Evolutionary conservation across 129 eudicot species (phyloP).

Genomic region (Flaveria ramosissima): DNA sequence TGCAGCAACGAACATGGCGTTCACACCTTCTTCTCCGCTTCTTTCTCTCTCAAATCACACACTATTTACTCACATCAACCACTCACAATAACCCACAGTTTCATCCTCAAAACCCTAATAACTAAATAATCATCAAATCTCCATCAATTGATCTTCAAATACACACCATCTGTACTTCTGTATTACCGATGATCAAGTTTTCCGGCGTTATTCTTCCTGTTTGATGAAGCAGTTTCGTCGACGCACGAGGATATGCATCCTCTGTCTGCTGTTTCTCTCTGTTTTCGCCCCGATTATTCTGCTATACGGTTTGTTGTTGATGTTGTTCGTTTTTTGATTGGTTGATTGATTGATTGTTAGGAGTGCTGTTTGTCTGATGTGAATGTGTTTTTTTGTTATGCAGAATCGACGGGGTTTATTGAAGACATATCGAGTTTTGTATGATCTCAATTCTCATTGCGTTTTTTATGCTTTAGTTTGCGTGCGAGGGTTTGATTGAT

Average conservation of each 20-base stretch:
- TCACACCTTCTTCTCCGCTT: constrained; percentile 48
- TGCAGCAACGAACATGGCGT: constrained; percentile 51
- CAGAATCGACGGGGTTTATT: constrained; percentile 55
- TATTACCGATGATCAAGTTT: constrained; percentile 14
- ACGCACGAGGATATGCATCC: constrained; percentile 85
- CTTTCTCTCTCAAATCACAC: constrained; percentile 21
- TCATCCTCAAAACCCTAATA: constrained; percentile 51
- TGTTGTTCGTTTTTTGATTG: not conserved
- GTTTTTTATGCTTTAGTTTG: constrained; percentile 12
- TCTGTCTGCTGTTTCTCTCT: constrained; percentile 70
- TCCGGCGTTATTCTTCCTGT: not conserved
- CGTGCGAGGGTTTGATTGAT: not conserved
- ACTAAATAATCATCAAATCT: not conserved
- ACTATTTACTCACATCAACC: constrained; percentile 27
- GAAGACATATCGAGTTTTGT: constrained; percentile 76
- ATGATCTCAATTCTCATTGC: constrained; percentile 33
- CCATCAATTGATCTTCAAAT: constrained; percentile 12
- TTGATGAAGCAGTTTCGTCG: constrained; percentile 70
- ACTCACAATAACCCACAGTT: not conserved
- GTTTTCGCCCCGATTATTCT: constrained; percentile 66
- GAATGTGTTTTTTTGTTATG: constrained; percentile 18
- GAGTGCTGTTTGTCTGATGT: not conserved
- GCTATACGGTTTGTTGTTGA: constrained; percentile 43
- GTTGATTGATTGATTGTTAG: not conserved
- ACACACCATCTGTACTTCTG: not conserved